Evolutionary conservation across 352 stramenopile species (phyloP), one percentile per base, ranked within the genome.

Genomic region (Phytophthora agathidicida): DNA sequence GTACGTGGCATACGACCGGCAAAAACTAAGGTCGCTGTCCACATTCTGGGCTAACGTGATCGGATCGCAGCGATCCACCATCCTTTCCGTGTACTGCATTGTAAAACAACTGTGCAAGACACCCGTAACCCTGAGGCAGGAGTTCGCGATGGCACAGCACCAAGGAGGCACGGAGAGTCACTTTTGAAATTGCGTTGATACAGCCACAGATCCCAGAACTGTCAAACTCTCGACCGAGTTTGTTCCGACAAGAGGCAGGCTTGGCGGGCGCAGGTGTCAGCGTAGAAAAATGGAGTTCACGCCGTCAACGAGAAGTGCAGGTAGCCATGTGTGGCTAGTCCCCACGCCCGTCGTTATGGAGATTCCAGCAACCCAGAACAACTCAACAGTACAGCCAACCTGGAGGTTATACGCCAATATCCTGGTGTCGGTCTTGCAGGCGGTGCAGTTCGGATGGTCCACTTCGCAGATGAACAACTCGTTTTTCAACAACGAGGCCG

Each of bases 381-480:
- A 49, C 20, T 56, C 44, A n/a, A 51, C 17, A 27, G 36, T 68
- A 9, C 33, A 60, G 45, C 52, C 65, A 35, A 67, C 13, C 5
- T 68, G 56, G 36, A 62, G 73, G 36, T 56, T 89, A 3, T 88
- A 88, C 49, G 57, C 66, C 20, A 92, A 80, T 33, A 57, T 78
- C 6, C 26, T 71, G 5, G 59, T 93, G 19, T 58, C 65, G 33
- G 39, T 88, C 32, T 43, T 91, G 19, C 75, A 81, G 30, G 46
- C 76, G 7, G 37, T 75, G 6, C 67, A 71, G 30, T 72, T 61
- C 43, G 67, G 67, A 42, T 75, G 61, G 83, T 79, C 73, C 9
- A 75, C 79, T 5, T 74, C 73, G 9, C 83, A 93, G 44, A 62
- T 91, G 61, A 75, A 75, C 61, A 67, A 72, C 33, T 54, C 41